Conservation (phyloP, 2,329 filamentous ascomycete genomes). For the Colletotrichum viniferum region DNA sequence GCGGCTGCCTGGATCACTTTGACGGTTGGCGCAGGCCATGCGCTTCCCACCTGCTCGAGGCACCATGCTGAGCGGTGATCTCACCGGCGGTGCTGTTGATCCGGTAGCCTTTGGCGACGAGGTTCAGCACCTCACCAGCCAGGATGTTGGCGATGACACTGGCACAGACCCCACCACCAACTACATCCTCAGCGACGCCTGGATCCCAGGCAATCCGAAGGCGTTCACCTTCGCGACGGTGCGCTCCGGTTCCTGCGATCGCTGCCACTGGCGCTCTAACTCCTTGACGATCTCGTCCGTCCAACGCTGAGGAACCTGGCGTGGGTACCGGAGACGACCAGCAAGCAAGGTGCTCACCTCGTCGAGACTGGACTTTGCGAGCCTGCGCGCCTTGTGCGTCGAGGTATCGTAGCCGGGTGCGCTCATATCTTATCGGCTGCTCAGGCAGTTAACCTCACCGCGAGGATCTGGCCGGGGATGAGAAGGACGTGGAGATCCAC, state of each 20-base stretch:
- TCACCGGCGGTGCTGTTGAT: neutral
- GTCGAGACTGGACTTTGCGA: neutral
- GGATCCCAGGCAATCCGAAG: too few species aligned
- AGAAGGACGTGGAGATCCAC: neutral
- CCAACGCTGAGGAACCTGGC: too few species aligned
- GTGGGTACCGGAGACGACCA: too few species aligned
- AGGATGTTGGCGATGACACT: neutral
- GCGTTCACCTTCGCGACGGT: too few species aligned
- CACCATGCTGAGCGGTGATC: neutral
- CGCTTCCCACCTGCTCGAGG: neutral
- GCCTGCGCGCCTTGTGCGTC: neutral
- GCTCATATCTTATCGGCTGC: neutral
- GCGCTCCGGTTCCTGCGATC: too few species aligned
- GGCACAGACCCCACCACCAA: neutral
- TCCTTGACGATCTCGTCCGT: too few species aligned
- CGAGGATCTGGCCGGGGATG: neutral
- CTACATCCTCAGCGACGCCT: neutral
- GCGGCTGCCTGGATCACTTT: neutral
- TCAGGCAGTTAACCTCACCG: neutral
- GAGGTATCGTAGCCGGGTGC: neutral
- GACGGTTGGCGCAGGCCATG: neutral
- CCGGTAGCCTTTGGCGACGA: neutral
- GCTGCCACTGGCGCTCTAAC: too few species aligned
- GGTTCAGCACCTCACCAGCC: neutral
- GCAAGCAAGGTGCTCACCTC: neutral